Base-by-base conservation (phyloP, 768 basidiomycete species). In the Pulveroboletus frians region DNA sequence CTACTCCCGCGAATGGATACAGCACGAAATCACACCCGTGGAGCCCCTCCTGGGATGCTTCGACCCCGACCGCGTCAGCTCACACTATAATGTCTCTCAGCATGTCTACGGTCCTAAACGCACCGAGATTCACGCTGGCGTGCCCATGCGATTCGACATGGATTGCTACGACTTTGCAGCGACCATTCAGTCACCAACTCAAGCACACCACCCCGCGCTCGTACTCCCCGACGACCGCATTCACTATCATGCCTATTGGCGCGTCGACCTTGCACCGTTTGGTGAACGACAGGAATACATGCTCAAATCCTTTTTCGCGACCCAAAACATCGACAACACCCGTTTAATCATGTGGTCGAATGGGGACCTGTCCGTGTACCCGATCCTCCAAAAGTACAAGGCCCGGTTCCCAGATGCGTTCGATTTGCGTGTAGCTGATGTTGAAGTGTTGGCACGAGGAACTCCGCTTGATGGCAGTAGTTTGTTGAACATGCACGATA, bases 111-210 rank as follows among this genome's bases (percentile, higher is more conserved):
- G 83, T 5, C 78, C 79, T 20, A 81, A 81, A 61, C 65, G 65
- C 52, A 83, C 79, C 30, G 83, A 87, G 53, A 76, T 96, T 9
- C 86, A 94, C 48, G 82, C 91, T 0, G 93, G 93, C 15, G 73
- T 91, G 55, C 73, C 81, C 3, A 74, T 97, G 74, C 76, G 79
- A 45, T 74, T 88, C 53, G 88, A 88, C 32, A 73, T 90, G 73
- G 88, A 92, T 64, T 98, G 95, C 69, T 97, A 94, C 63, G 83
- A 92, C 63, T 94, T 93, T 67, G 88, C 93, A 3, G 84, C 85
- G 13, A 92, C 91, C 14, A 79, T 98, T 20, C 80, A 78, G 44
- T 18, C 63, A 8, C 50, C 64, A 10, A 18, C n/a, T 8, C 49
- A 30, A 31, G 23, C 41, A 27, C 37, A 29, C 35, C 32, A 49